These are phyloP conservation scores for Metschnikowia drakensbergensis DNA, from an alignment of 805 yeast species.

Conservation along the genomic window DNA sequence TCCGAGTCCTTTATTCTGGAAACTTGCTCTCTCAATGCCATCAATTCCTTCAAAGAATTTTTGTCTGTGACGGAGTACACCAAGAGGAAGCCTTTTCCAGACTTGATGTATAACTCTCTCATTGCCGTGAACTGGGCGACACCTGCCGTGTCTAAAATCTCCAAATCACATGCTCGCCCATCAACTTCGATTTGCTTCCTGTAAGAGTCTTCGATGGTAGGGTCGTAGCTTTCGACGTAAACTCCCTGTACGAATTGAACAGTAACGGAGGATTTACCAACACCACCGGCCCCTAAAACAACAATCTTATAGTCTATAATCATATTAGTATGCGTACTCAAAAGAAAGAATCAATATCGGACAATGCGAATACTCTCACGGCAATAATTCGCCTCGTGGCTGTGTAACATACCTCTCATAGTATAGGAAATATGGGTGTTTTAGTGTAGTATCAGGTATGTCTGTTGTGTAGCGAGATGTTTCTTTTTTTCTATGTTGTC, in stretches of 20 bases:
- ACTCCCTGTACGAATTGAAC: slow-evolving; percentile 90
- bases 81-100: slow-evolving; percentile 71
- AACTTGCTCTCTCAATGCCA: slow-evolving; percentile 80
- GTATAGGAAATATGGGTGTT: slow-evolving; percentile 1
- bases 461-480: slow-evolving; percentile 2
- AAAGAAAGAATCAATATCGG: not conserved
- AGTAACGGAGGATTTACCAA: slow-evolving; percentile 90
- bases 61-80: slow-evolving; percentile 60
- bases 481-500: slow-evolving; percentile 7
- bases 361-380: not conserved
- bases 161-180: slow-evolving; percentile 81
- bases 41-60: slow-evolving; percentile 68
- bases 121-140: slow-evolving; percentile 91
- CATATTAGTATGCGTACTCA: slow-evolving; percentile 10
- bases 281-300: slow-evolving; percentile 96
- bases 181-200: slow-evolving; percentile 85
- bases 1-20: slow-evolving; percentile 72
- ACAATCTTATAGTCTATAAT: slow-evolving; percentile 76
- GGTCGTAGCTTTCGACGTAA: slow-evolving; percentile 88
- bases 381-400: not conserved
- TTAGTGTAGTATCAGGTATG: not conserved
- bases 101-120: slow-evolving; percentile 83
- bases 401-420: slow-evolving; percentile 15
- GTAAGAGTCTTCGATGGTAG: slow-evolving; percentile 95
- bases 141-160: slow-evolving; percentile 61